Conservation (phyloP, 495 filamentous ascomycete genomes). For the Penicillium canariense region DNA sequence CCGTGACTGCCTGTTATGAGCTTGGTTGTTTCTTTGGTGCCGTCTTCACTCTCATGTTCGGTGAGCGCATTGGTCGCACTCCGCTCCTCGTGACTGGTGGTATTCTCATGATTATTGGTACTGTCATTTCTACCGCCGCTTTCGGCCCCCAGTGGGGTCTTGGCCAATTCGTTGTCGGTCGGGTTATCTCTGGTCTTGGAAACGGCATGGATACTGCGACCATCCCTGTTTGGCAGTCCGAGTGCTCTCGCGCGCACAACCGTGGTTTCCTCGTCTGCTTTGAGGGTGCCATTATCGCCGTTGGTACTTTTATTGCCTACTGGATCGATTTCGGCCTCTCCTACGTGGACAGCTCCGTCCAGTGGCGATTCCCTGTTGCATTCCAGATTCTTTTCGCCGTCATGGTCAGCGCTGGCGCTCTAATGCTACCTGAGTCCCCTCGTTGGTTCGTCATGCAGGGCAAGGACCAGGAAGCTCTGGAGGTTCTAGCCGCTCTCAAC, state of each 20-base stretch:
- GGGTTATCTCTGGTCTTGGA: conserved; percentile 68
- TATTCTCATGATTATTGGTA: conserved; percentile 69
- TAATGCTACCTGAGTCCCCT: conserved; percentile 70
- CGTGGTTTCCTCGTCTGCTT: conserved; percentile 79
- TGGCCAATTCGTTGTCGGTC: conserved; percentile 71
- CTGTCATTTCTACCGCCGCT: conserved; percentile 63
- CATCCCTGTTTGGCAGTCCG: conserved; percentile 76
- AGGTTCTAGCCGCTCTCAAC: conserved; percentile 62
- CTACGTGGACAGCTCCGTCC: conserved; percentile 44
- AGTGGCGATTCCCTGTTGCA: conserved; percentile 71
- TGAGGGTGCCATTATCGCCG: conserved; percentile 74
- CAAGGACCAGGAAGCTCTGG: conserved; percentile 55
- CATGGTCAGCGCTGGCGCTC: conserved; percentile 54
- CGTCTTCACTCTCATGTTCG: conserved; percentile 64
- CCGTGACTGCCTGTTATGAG: conserved; percentile 79
- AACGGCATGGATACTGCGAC: conserved; percentile 75
- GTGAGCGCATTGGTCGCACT: conserved; percentile 67
- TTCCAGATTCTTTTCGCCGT: conserved; percentile 76
- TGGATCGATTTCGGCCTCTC: conserved; percentile 80
- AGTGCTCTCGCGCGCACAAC: conserved; percentile 68
- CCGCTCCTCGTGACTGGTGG: conserved; percentile 61
- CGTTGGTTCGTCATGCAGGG: conserved; percentile 70
- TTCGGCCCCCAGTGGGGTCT: conserved; percentile 40
- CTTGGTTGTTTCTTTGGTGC: conserved; percentile 74
- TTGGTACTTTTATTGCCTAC: conserved; percentile 75